Percentiles rank a stretch among this genome's conserved stretches.
These are phyloP conservation scores for Lentinula aciculospora DNA, from an alignment of 768 basidiomycete species.

Conservation along the genomic window DNA sequence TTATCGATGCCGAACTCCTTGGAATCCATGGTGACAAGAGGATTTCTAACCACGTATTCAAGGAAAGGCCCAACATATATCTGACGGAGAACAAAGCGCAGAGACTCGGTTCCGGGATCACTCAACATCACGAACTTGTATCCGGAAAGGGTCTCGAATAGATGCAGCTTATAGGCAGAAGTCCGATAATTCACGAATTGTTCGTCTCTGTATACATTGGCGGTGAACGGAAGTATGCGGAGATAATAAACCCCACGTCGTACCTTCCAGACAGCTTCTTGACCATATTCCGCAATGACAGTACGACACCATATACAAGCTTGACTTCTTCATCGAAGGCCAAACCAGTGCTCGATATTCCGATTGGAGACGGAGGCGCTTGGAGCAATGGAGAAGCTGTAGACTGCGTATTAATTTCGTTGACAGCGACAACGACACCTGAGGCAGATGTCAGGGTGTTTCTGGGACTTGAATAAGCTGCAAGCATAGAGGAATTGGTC, in stretches of 20 bases:
- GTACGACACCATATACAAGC: constrained; percentile 91
- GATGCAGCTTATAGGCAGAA: constrained; percentile 87
- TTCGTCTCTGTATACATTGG: constrained; percentile 59
- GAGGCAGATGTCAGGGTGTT: constrained; percentile 61
- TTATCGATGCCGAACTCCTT: constrained; percentile 85
- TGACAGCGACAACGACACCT: constrained; percentile 63
- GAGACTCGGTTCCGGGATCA: constrained; percentile 78
- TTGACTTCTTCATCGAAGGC: constrained; percentile 98
- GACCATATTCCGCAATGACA: constrained; percentile 90
- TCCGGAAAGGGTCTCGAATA: constrained; percentile 86
- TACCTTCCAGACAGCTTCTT: constrained; percentile 90
- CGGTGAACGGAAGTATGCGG: not conserved
- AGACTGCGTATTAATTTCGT: constrained; percentile 31
- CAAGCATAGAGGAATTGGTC: constrained; percentile 24
- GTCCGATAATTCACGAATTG: constrained; percentile 88
- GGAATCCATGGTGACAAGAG: constrained; percentile 80
- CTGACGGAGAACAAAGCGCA: constrained; percentile 78
- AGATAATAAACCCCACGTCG: constrained; percentile 8
- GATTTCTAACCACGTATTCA: constrained; percentile 92
- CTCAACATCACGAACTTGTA: constrained; percentile 96
- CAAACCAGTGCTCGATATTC: constrained; percentile 48
- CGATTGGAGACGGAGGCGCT: constrained; percentile 24
- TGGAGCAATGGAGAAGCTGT: constrained; percentile 32
- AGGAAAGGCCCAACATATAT: constrained; percentile 92
- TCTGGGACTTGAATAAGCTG: constrained; percentile 49